Evolutionary conservation across 1,284 basidiomycete species (phyloP), one percentile per base, ranked within the genome.

Genomic region (Puccinia horiana): DNA sequence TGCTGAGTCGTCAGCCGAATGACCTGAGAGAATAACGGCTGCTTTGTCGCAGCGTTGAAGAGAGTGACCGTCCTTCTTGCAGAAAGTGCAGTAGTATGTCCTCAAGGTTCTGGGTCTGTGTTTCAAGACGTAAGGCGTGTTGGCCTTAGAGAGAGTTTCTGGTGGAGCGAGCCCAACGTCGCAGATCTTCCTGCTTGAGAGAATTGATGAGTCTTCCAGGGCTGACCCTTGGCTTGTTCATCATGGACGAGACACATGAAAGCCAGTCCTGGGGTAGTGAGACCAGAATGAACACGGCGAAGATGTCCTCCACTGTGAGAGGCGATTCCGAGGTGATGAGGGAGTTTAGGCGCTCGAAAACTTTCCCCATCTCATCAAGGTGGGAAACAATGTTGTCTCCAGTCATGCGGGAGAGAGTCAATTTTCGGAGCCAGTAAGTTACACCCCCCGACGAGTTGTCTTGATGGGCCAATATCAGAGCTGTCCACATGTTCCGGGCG

Each of bases 191-290:
- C 12, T 32, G 6, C 42, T 49, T 47, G 14, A 70, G 69, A 11
- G 73, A 49, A 5, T 61, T 20, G 32, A 75, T 75, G n/a, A 75
- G 1, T 16, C 20, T 56, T 1, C 16, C 26, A 18, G 73, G 56
- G 32, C 52, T 37, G 26, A 75, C 52, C 9, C 26, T 11, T 18
- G 16, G 49, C 20, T 61, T n/a, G 32, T 75, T 54, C 73, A 75
- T 75, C 52, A 75, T 35, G 1, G 73, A 61, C 4, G 32, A 56
- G 29, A 75, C 56, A 26, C 49, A 54, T 11, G 49, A 37, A 9
- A 58, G 52, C 73, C 73, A 75, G n/a, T 75, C 49, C 20, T 1
- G 12, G 3, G 73, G 56, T 11, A 75, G 52, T 1, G 73, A 75
- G 5, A 44, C 56, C 6, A 58, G 37, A 16, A 56, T 75, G 35